These are phyloP conservation scores for Lachnellula hyalina DNA, from an alignment of 2,329 filamentous ascomycete genomes.

Conservation along the genomic window DNA sequence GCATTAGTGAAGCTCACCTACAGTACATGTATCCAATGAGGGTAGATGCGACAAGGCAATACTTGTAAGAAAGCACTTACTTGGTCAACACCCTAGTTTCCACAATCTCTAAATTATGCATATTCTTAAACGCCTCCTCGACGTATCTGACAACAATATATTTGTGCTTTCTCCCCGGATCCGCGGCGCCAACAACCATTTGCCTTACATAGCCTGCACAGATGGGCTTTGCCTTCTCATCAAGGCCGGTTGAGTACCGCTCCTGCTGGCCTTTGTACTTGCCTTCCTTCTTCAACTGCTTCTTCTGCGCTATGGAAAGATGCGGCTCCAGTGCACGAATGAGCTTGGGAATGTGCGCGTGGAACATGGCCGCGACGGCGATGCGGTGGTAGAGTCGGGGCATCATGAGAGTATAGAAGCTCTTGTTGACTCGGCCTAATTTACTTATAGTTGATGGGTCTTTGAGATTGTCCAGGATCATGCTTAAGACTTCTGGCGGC, in stretches of 20 bases:
- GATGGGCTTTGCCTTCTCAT: slow-evolving; percentile 4
- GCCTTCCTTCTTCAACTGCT: slow-evolving; percentile 4
- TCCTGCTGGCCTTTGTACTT: slow-evolving; percentile 6
- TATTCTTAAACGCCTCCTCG: slow-evolving; percentile 5
- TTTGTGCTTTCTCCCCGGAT: slow-evolving; percentile 2
- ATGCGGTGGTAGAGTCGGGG: slow-evolving; percentile 1
- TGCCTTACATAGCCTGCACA: slow-evolving; percentile 3
- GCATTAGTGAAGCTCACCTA: background rate
- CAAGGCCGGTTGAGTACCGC: background rate
- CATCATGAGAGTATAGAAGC: background rate
- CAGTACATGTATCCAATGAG: background rate
- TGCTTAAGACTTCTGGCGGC: slow-evolving; percentile 1
- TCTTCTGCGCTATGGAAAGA: slow-evolving; percentile 4
- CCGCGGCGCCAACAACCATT: background rate
- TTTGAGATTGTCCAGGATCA: slow-evolving; percentile 4
- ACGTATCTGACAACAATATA: slow-evolving; percentile 6
- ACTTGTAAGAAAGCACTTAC: background rate
- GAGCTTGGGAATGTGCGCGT: slow-evolving; percentile 4
- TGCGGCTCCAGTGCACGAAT: slow-evolving; percentile 4
- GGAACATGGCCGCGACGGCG: background rate
- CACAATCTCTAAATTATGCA: slow-evolving; percentile 6
- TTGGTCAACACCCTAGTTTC: slow-evolving; percentile 1
- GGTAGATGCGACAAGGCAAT: too few relatives aligned
- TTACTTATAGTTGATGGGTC: background rate
- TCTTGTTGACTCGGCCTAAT: slow-evolving; percentile 1